phyloP scores from a whole-genome alignment of 768 basidiomycete genomes.

The Obba rivulosa region DNA sequence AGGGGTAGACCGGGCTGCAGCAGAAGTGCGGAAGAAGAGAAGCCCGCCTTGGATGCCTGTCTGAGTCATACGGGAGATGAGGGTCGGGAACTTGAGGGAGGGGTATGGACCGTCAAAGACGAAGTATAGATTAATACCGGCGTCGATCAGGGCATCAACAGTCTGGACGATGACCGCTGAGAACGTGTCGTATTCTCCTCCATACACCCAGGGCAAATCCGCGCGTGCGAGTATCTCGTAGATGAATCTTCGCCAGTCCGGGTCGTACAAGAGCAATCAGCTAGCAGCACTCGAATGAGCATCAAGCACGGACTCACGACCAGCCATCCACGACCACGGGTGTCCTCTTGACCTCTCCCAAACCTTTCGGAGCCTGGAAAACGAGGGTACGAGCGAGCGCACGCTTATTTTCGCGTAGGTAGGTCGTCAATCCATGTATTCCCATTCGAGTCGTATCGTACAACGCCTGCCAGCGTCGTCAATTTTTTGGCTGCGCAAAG shows the following conservation, averaged over 20 bases:
- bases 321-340: constrained; percentile 76
- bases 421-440: constrained; percentile 47
- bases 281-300: too few relatives aligned
- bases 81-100: constrained; percentile 65
- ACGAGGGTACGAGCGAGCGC: constrained; percentile 32
- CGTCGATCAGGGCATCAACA: constrained; percentile 60
- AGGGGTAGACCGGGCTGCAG: constrained; percentile 52
- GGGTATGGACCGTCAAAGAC: constrained; percentile 82
- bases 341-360: constrained; percentile 1
- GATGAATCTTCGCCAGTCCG: constrained; percentile 52
- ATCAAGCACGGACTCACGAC: constrained; percentile 59
- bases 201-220: constrained; percentile 77
- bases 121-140: constrained; percentile 63
- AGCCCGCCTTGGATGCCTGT: constrained; percentile 55
- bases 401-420: constrained; percentile 41
- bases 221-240: constrained; percentile 59
- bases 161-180: constrained; percentile 40
- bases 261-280: not conserved
- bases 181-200: constrained; percentile 70
- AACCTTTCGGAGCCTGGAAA: constrained; percentile 14
- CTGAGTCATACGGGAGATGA: constrained; percentile 53
- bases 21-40: constrained; percentile 79
- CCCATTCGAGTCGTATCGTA: constrained; percentile 31
- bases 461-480: too few relatives aligned
- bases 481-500: too few relatives aligned